Evolutionary conservation across 192 early-diverging fungal genomes (phyloP).

Genomic region (Umbelopsis vinacea): DNA sequence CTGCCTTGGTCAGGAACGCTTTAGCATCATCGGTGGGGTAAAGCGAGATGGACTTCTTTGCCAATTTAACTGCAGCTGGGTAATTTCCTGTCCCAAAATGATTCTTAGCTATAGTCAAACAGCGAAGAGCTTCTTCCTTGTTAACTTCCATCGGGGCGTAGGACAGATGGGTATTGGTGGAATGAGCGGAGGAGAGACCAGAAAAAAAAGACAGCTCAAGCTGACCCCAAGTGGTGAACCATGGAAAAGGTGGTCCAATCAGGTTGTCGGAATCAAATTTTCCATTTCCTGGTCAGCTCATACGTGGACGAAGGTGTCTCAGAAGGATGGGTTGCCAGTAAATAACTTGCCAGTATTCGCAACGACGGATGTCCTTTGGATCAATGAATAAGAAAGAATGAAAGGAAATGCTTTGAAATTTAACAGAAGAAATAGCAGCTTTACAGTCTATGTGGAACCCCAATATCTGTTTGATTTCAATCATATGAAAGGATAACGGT

Average conservation of each 20-base stretch:
- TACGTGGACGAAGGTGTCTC: too few species aligned
- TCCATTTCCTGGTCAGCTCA: background rate
- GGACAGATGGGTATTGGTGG: slow-evolving; percentile 1
- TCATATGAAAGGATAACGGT: too few species aligned
- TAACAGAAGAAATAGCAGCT: too few species aligned
- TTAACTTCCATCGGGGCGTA: slow-evolving; percentile 72
- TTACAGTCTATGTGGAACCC: too few species aligned
- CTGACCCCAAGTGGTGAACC: background rate
- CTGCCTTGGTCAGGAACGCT: slow-evolving; percentile 55
- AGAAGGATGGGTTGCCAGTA: too few species aligned
- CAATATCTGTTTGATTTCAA: too few species aligned
- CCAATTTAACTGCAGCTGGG: slow-evolving; percentile 77
- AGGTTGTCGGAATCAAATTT: background rate
- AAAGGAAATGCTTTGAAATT: too few species aligned
- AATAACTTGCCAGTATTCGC: too few species aligned
- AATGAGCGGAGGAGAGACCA: slow-evolving; percentile 15
- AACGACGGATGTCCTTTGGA: too few species aligned
- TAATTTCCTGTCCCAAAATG: slow-evolving; percentile 71
- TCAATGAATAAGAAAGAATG: too few species aligned
- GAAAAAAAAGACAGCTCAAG: background rate
- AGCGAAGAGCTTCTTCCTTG: slow-evolving; percentile 83
- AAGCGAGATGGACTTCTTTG: slow-evolving; percentile 79
- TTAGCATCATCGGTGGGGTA: slow-evolving; percentile 74
- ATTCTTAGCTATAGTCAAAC: slow-evolving; percentile 76
- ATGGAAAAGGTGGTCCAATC: slow-evolving; percentile 9